phyloP scores from a whole-genome alignment of 768 basidiomycete genomes.

The Kwoniella bestiolae region DNA sequence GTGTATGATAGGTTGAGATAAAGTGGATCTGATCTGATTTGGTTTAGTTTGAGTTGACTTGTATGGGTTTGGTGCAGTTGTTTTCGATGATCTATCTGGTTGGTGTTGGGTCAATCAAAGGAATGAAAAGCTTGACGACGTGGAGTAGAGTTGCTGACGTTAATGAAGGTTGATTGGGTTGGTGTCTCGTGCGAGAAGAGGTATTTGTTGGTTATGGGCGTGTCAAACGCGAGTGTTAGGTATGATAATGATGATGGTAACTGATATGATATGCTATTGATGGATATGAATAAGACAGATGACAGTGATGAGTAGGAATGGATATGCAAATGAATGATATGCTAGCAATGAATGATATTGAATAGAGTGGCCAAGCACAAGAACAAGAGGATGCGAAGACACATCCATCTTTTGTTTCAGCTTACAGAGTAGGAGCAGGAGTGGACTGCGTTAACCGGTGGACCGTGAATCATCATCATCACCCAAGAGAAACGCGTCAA shows the following conservation, averaged over 20 bases:
- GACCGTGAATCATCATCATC: constrained; percentile 12
- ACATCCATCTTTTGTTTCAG: neutral
- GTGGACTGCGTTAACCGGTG: neutral
- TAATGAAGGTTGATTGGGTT: constrained; percentile 14
- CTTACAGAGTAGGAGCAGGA: neutral
- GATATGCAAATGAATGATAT: neutral
- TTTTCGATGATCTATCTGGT: neutral
- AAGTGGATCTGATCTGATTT: no score
- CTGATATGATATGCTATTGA: constrained; percentile 4
- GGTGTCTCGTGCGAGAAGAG: no score
- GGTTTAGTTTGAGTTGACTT: neutral
- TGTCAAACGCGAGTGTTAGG: constrained; percentile 15
- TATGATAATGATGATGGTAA: constrained; percentile 5
- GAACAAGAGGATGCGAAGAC: neutral
- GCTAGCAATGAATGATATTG: neutral
- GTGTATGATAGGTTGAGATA: no score
- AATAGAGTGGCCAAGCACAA: neutral
- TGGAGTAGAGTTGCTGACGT: constrained; percentile 3
- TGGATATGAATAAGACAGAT: neutral
- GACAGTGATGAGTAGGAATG: constrained; percentile 4
- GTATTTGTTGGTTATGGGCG: neutral
- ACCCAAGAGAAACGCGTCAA: neutral
- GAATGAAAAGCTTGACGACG: neutral
- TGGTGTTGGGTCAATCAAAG: neutral
- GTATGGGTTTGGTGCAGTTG: no score